Evolutionary conservation across 495 filamentous ascomycete species (phyloP).

Genomic region (Physcia stellaris): DNA sequence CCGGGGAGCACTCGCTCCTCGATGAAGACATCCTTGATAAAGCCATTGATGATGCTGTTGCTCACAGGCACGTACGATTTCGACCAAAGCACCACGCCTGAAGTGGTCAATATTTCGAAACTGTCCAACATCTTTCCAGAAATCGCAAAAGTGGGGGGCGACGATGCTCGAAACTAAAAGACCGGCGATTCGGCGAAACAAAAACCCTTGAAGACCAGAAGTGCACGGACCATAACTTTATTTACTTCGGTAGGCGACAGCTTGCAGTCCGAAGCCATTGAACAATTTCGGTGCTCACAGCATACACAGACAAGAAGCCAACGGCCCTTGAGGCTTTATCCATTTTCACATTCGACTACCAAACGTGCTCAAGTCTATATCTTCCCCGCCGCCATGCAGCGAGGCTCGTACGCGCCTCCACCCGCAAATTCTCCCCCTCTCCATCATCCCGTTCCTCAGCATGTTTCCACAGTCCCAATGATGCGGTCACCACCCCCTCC

Average conservation of each 20-base stretch:
- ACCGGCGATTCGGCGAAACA: too few species aligned
- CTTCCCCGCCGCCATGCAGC: slow-evolving; percentile 51
- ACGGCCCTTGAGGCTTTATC: too few species aligned
- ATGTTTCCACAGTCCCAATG: slow-evolving; percentile 97
- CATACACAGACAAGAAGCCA: too few species aligned
- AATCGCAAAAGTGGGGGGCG: neutral
- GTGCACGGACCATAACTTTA: too few species aligned
- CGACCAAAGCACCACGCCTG: slow-evolving; percentile 94
- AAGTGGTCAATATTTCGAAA: slow-evolving; percentile 91
- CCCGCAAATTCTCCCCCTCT: slow-evolving; percentile 85
- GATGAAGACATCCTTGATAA: slow-evolving; percentile 94
- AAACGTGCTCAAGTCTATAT: too few species aligned
- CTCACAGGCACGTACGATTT: slow-evolving; percentile 68
- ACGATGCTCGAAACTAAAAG: too few species aligned
- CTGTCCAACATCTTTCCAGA: slow-evolving; percentile 62
- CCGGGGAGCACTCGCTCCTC: slow-evolving; percentile 68
- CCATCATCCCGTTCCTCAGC: slow-evolving; percentile 95
- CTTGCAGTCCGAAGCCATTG: too few species aligned
- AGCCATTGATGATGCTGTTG: slow-evolving; percentile 75
- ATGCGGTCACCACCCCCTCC: slow-evolving; percentile 92
- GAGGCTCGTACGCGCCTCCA: slow-evolving; percentile 57
- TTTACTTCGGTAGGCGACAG: too few species aligned
- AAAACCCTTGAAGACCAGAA: too few species aligned
- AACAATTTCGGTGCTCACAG: too few species aligned
- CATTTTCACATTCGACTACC: too few species aligned